Conservation (phyloP, 2,329 filamentous ascomycete species). For the Triangularia setosa region DNA sequence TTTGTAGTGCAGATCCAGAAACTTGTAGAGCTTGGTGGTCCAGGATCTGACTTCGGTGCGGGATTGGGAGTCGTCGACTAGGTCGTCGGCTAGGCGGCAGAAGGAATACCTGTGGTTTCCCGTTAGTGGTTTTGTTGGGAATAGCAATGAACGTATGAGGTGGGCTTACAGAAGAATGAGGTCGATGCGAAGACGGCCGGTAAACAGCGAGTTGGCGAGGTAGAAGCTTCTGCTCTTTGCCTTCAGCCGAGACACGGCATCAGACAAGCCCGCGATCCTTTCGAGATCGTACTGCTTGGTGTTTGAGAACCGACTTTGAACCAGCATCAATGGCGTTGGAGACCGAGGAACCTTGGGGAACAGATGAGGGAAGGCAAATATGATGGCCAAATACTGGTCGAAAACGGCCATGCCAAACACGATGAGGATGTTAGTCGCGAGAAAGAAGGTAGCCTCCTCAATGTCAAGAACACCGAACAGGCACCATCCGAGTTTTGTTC, state of each 20-base stretch:
- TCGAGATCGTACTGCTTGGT: conserved; percentile 51
- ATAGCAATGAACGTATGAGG: background rate
- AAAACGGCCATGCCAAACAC: conserved; percentile 66
- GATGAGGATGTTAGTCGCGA: conserved; percentile 65
- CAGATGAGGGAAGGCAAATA: conserved; percentile 57
- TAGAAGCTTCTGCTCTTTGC: conserved; percentile 72
- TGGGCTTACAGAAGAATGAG: conserved; percentile 55
- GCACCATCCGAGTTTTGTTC: conserved; percentile 61
- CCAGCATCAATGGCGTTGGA: conserved; percentile 46
- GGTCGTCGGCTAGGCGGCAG: conserved; percentile 68
- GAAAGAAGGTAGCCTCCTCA: conserved; percentile 72
- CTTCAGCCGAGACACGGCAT: conserved; percentile 55
- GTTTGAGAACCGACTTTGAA: conserved; percentile 47
- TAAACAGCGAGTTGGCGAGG: conserved; percentile 65
- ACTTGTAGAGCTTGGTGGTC: conserved; percentile 55
- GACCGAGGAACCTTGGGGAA: conserved; percentile 49
- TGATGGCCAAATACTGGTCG: conserved; percentile 63
- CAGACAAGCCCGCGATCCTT: conserved; percentile 54
- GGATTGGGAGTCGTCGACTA: conserved; percentile 61
- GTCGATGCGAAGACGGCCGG: conserved; percentile 64
- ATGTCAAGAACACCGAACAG: conserved; percentile 65
- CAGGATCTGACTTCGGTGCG: conserved; percentile 51
- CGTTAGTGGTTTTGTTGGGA: background rate
- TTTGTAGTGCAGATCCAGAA: conserved; percentile 52
- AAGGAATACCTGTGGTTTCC: conserved; percentile 60